phyloP scores from a whole-genome alignment of 1,284 basidiomycete species.

The Chalciporus sp. region DNA sequence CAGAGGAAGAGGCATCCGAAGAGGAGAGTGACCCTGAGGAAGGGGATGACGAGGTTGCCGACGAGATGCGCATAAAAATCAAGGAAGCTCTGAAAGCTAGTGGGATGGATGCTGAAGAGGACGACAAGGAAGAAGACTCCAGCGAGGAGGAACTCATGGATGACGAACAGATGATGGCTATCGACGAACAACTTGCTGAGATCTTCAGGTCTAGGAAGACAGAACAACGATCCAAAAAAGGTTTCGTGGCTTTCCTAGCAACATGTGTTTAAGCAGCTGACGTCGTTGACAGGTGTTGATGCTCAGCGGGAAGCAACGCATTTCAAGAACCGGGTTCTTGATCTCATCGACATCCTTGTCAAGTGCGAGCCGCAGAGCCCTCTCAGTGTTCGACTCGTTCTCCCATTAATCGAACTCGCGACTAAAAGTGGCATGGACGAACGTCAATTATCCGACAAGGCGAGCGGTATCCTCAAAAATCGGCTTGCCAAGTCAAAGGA shows the following conservation, averaged over 20 bases:
- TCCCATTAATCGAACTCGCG: conserved; percentile 78
- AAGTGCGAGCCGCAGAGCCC: conserved; percentile 75
- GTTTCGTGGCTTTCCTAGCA: conserved; percentile 40
- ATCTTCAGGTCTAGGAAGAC: conserved; percentile 79
- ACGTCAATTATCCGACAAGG: conserved; percentile 84
- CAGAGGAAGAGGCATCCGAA: conserved; percentile 35
- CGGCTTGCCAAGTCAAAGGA: conserved; percentile 81
- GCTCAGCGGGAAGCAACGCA: conserved; percentile 85
- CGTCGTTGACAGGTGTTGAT: conserved; percentile 47
- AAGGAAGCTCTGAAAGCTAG: conserved; percentile 78
- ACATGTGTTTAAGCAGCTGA: conserved; percentile 4
- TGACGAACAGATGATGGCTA: conserved; percentile 97
- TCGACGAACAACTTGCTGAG: conserved; percentile 91
- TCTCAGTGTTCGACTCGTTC: conserved; percentile 66
- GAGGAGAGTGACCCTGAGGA: conserved; percentile 43
- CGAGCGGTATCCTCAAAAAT: conserved; percentile 74
- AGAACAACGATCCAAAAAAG: conserved; percentile 64
- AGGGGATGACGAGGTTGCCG: conserved; percentile 56
- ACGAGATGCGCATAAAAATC: conserved; percentile 76
- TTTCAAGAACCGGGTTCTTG: conserved; percentile 94
- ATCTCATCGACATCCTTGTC: conserved; percentile 85
- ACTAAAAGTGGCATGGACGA: conserved; percentile 72
- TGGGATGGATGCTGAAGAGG: conserved; percentile 61
- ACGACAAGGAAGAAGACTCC: conserved; percentile 41
- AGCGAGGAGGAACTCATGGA: conserved; percentile 76